Conservation (phyloP, 2,329 filamentous ascomycete genomes). For the Colletotrichum magnum region DNA sequence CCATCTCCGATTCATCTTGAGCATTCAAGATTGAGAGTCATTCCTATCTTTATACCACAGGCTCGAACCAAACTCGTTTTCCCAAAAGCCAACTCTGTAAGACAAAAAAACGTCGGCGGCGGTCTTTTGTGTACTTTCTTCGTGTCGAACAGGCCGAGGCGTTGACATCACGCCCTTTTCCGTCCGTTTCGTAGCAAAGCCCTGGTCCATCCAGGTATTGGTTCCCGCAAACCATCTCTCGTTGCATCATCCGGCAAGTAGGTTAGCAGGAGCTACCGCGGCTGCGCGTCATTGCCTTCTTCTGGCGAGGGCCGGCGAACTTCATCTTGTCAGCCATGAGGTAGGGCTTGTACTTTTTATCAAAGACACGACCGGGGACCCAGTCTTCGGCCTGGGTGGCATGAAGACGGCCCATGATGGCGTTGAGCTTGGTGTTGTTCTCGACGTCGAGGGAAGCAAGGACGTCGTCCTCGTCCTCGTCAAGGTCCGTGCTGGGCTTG, state of each 20-base stretch:
- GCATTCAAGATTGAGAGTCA: neutral
- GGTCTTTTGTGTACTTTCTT: neutral
- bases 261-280: constrained; percentile 29
- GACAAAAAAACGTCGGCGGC: constrained; percentile 1
- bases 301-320: constrained; percentile 30
- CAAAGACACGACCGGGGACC: constrained; percentile 20
- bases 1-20: neutral
- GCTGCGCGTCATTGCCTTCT: constrained; percentile 30
- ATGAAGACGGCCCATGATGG: constrained; percentile 26
- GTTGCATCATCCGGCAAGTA: neutral
- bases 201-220: constrained; percentile 12
- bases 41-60: neutral
- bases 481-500: neutral
- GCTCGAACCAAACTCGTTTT: neutral
- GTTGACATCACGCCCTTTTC: neutral
- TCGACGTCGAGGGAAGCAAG: constrained; percentile 4
- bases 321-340: constrained; percentile 24
- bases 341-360: constrained; percentile 39
- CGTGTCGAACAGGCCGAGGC: neutral
- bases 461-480: neutral
- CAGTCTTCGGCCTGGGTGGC: constrained; percentile 4
- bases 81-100: neutral
- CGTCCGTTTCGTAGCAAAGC: neutral
- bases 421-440: constrained; percentile 37
- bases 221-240: neutral